Percentiles rank a stretch among this genome's conserved stretches.
phyloP scores from a whole-genome alignment of 352 stramenopile genomes.

The Aphanomyces cochlioides region DNA sequence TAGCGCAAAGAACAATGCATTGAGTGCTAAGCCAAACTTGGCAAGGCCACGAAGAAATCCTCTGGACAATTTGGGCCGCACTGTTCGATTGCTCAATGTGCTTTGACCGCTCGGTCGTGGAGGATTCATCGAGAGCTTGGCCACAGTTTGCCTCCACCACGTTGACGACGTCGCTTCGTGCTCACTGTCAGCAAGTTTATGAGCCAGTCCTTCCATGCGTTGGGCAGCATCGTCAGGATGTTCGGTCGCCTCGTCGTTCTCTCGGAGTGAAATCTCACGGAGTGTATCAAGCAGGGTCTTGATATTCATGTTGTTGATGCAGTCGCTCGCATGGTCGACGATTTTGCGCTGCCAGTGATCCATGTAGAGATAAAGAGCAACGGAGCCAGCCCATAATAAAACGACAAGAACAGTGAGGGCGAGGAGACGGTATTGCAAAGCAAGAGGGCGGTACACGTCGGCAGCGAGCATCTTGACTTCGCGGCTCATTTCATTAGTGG shows the following conservation, averaged over 20 bases:
- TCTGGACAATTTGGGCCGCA: background rate
- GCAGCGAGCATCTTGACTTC: background rate
- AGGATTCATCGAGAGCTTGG: too few species aligned
- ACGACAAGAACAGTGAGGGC: background rate
- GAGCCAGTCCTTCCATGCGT: background rate
- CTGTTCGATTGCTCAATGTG: background rate
- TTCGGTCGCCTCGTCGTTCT: background rate
- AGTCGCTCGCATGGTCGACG: background rate
- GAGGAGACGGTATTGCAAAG: background rate
- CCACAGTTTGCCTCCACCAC: too few species aligned
- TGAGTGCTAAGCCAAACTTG: background rate
- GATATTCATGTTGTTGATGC: constrained; percentile 1
- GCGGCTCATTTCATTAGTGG: background rate
- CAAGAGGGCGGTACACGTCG: constrained; percentile 3
- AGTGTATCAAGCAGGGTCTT: background rate
- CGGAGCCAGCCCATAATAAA: background rate
- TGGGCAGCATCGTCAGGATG: background rate
- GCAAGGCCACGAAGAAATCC: background rate
- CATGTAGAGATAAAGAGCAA: background rate
- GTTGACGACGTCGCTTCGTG: too few species aligned
- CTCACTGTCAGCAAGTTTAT: background rate
- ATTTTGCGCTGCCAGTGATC: background rate
- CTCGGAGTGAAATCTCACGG: background rate
- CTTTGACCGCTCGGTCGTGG: too few species aligned
- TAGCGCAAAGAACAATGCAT: background rate